These are phyloP conservation scores for Phytophthora pini DNA, from an alignment of 352 stramenopile species.

Conservation along the genomic window DNA sequence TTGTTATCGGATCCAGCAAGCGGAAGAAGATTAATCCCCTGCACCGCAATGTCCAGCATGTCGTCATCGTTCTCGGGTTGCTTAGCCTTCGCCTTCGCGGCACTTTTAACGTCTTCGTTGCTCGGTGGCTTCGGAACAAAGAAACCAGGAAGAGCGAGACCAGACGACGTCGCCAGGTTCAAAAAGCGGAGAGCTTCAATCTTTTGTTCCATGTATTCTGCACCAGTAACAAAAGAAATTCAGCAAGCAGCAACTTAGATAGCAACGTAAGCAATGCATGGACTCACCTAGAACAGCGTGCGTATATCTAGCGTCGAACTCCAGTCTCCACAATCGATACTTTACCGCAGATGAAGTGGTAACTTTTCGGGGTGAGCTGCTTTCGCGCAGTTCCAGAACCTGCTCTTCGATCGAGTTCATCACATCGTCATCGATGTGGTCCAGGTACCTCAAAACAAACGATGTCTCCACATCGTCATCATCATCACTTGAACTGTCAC, in stretches of 20 bases:
- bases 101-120: constrained; percentile 23
- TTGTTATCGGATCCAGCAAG: constrained; percentile 23
- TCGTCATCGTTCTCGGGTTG: constrained; percentile 8
- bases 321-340: constrained; percentile 71
- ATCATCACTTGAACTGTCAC: constrained; percentile 3
- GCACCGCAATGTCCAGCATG: constrained; percentile 39
- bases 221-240: constrained; percentile 2
- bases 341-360: constrained; percentile 22
- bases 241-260: not conserved
- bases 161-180: constrained; percentile 41
- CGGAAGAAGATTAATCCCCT: constrained; percentile 50
- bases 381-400: constrained; percentile 14
- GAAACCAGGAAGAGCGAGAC: constrained; percentile 64
- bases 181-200: constrained; percentile 57
- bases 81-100: constrained; percentile 9
- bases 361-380: constrained; percentile 9
- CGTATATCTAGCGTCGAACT: constrained; percentile 80
- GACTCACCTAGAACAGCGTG: constrained; percentile 57
- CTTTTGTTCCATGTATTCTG: constrained; percentile 55
- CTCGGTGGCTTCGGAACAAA: constrained; percentile 50
- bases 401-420: constrained; percentile 35
- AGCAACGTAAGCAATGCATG: not conserved
- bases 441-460: constrained; percentile 67
- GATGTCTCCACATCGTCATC: constrained; percentile 55
- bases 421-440: constrained; percentile 52